Conservation (phyloP, 371 early-diverging fungal species). For the Circinella umbellata region DNA sequence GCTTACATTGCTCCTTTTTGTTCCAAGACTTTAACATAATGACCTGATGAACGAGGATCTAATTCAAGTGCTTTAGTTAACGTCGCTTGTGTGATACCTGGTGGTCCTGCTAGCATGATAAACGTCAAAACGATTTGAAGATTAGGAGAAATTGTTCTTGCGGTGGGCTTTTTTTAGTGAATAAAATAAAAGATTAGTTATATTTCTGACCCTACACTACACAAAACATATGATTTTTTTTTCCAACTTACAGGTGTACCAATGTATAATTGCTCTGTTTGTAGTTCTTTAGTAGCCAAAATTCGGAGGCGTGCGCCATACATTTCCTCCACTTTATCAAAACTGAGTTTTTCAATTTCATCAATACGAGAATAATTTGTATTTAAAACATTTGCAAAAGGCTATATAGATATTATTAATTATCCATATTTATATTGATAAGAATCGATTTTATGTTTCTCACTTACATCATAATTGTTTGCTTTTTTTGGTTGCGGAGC, state of each 20-base stretch:
- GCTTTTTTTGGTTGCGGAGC: not conserved
- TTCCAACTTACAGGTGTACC: constrained; percentile 34
- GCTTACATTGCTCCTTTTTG: constrained; percentile 41
- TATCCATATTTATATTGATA: not conserved
- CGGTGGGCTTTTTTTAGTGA: constrained; percentile 10
- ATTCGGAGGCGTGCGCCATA: constrained; percentile 32
- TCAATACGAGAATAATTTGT: constrained; percentile 15
- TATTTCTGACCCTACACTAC: no score
- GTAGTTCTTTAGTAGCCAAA: constrained; percentile 28
- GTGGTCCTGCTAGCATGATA: constrained; percentile 26
- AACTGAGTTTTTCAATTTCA: constrained; percentile 20
- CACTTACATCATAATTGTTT: constrained; percentile 6
- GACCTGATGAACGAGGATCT: constrained; percentile 49
- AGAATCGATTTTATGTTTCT: not conserved
- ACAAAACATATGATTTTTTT: not conserved
- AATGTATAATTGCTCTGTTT: constrained; percentile 35
- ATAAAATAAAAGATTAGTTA: not conserved
- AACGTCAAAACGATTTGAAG: constrained; percentile 23
- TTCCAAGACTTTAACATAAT: constrained; percentile 41
- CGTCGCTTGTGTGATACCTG: constrained; percentile 38
- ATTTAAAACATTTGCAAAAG: not conserved
- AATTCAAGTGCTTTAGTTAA: constrained; percentile 30
- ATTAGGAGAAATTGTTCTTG: constrained; percentile 27
- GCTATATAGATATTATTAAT: not conserved
- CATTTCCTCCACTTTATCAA: constrained; percentile 23